phyloP scores from a whole-genome alignment of 495 filamentous ascomycete genomes.

The Xylaria sp. region DNA sequence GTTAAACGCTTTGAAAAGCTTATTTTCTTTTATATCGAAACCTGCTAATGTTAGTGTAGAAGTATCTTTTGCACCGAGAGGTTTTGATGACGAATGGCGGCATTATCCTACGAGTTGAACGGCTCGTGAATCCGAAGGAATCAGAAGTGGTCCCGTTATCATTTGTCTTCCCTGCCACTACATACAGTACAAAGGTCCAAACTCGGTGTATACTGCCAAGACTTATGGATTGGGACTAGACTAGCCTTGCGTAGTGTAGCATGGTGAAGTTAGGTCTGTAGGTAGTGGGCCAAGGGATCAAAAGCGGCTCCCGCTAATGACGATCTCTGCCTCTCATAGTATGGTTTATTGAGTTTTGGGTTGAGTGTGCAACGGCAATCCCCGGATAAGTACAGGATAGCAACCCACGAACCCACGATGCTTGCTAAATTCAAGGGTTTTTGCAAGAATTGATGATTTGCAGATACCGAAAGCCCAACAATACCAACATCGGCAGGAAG shows the following conservation, averaged over 20 bases:
- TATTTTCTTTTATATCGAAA: neutral
- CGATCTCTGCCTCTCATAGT: slow-evolving; percentile 15
- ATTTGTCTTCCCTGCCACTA: slow-evolving; percentile 1
- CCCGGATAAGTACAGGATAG: slow-evolving; percentile 18
- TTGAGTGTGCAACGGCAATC: slow-evolving; percentile 27
- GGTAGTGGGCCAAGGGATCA: slow-evolving; percentile 1
- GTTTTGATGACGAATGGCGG: neutral
- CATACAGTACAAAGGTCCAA: slow-evolving; percentile 9
- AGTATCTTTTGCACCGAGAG: slow-evolving; percentile 3
- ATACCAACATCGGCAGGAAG: neutral
- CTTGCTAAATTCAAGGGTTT: neutral
- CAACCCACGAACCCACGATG: slow-evolving; percentile 13
- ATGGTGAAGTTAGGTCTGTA: neutral
- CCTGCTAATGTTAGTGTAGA: neutral
- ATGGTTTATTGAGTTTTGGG: neutral
- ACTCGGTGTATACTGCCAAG: slow-evolving; percentile 15
- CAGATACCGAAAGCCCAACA: neutral
- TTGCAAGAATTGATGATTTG: neutral
- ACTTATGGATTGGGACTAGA: slow-evolving; percentile 8
- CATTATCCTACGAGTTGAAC: neutral
- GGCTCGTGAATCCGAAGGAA: slow-evolving; percentile 9
- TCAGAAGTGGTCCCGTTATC: slow-evolving; percentile 12
- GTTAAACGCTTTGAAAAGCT: neutral
- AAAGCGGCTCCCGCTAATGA: slow-evolving; percentile 23
- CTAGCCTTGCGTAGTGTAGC: slow-evolving; percentile 20